Base-by-base conservation (phyloP, 169 alveolate genomes). In the Plasmodium sp. region DNA sequence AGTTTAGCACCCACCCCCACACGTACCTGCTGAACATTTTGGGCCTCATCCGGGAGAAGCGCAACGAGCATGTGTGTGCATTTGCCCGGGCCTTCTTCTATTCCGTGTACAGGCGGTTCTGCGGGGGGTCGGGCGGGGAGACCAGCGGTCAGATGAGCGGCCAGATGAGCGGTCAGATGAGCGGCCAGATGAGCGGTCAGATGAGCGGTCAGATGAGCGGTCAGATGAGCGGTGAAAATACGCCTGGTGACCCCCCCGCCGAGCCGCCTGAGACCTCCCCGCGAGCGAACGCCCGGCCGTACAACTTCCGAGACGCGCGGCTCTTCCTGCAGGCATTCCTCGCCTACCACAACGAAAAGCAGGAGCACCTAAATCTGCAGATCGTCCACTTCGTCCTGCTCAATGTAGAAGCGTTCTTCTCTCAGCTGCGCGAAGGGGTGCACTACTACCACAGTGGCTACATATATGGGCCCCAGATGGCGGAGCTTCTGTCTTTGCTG, bases 221-320 rank as follows among this genome's bases (percentile, higher is more conserved):
- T n/a, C n/a, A 34, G 41, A 36, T 36, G 2, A 1, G 10, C 7
- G 0, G 14, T 43, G 51, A 7, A 0, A 43, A 43, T 0, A 5
- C 2, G 0, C 3, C 14, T 3, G 1, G 51, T 43, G 51, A 43
- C 0, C 12, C 2, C 12, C 4, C 51, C 14, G 0, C 0, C 12
- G 58, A 83, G 0, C 16, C 73, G 48, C 7, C 33, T n/a, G 58
- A 86, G 5, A 33, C 81, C 3, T 77, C 77, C 33, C 80, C 71
- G 77, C n/a, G 41, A 3, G 82, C 58, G 27, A 86, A 86, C 67
- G 56, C 56, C 33, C 67, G 43, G 33, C 62, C 71, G 7, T 86
- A 86, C 67, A 86, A 86, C 58, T 86, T 86, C 62, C 81, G 48
- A 48, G 94, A 86, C 71, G 45, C 81, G 5, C 36, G 94, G 27